Conservation (phyloP, 2,329 filamentous ascomycete species). For the Fusarium sp. region DNA sequence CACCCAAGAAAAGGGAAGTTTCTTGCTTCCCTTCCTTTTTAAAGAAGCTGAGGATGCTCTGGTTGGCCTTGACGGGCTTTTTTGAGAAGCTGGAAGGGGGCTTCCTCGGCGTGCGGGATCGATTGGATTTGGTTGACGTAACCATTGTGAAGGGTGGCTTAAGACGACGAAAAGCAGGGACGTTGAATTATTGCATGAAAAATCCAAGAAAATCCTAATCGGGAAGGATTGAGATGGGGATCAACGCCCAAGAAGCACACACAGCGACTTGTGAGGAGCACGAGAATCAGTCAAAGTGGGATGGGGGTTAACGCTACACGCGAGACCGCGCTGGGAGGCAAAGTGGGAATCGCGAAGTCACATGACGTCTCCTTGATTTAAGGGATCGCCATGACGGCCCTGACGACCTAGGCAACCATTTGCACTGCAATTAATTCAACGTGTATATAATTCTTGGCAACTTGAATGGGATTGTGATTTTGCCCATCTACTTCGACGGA, state of each 20-base stretch:
- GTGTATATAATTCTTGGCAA: background rate
- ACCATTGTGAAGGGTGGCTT: conserved; percentile 46
- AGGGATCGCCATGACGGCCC: background rate
- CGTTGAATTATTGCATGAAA: background rate
- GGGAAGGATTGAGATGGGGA: background rate
- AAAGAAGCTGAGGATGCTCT: conserved; percentile 80
- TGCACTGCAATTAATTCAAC: background rate
- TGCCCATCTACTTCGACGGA: background rate
- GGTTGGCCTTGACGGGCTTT: conserved; percentile 62
- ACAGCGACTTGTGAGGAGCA: background rate
- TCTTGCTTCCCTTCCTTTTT: conserved; percentile 74
- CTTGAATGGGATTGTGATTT: background rate
- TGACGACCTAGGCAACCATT: background rate
- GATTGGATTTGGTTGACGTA: conserved; percentile 49
- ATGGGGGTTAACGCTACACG: conserved; percentile 36
- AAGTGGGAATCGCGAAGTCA: conserved; percentile 48
- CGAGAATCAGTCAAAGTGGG: conserved; percentile 22
- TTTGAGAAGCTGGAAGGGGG: conserved; percentile 44
- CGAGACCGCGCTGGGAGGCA: conserved; percentile 33
- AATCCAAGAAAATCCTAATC: background rate
- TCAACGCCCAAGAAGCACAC: background rate
- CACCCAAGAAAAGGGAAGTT: conserved; percentile 67
- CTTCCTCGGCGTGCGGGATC: conserved; percentile 50
- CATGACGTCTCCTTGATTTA: conserved; percentile 35
- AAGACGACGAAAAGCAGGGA: background rate